These are phyloP conservation scores for Exophiala viscosa DNA, from an alignment of 2,329 filamentous ascomycete species.

Conservation along the genomic window DNA sequence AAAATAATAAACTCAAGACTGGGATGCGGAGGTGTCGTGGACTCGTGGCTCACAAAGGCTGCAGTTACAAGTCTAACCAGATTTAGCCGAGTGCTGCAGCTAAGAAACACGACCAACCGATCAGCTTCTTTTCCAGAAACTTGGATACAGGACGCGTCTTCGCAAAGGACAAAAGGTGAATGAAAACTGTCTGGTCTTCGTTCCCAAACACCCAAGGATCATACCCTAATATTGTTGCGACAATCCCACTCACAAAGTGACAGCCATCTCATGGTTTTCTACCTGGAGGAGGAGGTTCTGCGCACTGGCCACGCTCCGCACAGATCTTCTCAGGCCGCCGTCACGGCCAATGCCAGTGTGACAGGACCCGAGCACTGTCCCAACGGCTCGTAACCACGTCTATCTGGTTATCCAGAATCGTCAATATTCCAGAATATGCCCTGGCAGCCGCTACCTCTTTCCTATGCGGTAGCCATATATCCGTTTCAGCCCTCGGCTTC, in stretches of 20 bases:
- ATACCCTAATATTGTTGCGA: not conserved
- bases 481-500: slow-evolving; percentile 77
- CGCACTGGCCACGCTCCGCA: slow-evolving; percentile 21
- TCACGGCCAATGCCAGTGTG: slow-evolving; percentile 14
- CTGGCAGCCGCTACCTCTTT: slow-evolving; percentile 96
- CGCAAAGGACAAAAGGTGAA: no score
- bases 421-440: slow-evolving; percentile 60
- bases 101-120: no score
- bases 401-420: not conserved
- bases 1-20: no score
- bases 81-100: no score
- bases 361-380: slow-evolving; percentile 4
- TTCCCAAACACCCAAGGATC: no score
- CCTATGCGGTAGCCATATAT: slow-evolving; percentile 94
- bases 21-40: no score
- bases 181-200: no score
- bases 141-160: no score
- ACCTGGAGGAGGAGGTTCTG: slow-evolving; percentile 3
- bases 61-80: no score
- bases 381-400: slow-evolving; percentile 1
- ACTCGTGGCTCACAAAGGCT: no score
- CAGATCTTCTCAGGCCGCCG: slow-evolving; percentile 8
- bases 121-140: no score
- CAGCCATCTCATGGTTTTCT: slow-evolving; percentile 14
- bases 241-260: no score